phyloP scores from a whole-genome alignment of 31 red algal species.

The Porphyra umbilicalis region DNA sequence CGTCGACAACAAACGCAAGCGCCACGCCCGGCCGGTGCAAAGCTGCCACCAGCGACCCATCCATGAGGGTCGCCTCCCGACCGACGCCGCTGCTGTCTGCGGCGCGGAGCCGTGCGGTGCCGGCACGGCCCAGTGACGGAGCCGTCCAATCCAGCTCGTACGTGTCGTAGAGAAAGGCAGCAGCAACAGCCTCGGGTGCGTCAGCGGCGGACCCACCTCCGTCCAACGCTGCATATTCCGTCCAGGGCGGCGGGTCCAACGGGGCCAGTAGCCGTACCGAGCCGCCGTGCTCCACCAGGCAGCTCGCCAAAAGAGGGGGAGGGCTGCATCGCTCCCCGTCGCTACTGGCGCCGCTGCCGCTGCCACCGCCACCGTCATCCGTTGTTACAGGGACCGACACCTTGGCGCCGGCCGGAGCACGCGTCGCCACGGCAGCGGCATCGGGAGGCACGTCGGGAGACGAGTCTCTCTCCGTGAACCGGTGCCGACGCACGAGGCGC shows the following conservation, averaged over 20 bases:
- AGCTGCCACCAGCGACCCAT: neutral
- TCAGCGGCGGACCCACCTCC: neutral
- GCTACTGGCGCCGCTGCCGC: too few relatives aligned
- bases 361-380: neutral
- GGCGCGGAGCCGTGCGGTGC: neutral
- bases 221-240: neutral
- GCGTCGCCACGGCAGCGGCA: too few relatives aligned
- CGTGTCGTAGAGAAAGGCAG: neutral
- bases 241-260: neutral
- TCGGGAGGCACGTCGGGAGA: too few relatives aligned
- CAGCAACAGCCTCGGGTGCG: neutral
- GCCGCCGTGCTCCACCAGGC: neutral
- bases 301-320: neutral
- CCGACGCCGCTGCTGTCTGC: neutral
- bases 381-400: too few relatives aligned
- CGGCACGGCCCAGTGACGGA: neutral
- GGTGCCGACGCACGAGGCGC: neutral
- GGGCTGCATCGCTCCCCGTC: neutral
- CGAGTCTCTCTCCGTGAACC: too few relatives aligned
- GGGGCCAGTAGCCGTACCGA: neutral
- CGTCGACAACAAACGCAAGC: neutral
- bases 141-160: neutral
- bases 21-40: neutral
- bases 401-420: too few relatives aligned
- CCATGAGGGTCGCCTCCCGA: neutral